These are phyloP conservation scores for Capronia coronata DNA, from an alignment of 2,329 filamentous ascomycete species.

Conservation along the genomic window DNA sequence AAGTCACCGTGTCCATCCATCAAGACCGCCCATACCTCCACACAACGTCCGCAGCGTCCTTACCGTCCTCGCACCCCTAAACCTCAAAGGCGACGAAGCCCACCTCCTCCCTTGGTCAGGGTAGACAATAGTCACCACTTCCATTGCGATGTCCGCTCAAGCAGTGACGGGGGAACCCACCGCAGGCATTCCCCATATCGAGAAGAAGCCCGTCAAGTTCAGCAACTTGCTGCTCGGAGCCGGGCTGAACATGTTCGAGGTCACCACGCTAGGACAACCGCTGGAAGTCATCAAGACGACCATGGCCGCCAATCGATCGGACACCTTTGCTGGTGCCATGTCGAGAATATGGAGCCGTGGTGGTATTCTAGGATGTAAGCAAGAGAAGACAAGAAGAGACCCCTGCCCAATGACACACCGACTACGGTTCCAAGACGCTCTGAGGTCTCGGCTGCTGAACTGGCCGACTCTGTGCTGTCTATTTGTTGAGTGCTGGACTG, in stretches of 20 bases:
- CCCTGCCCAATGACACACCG: no score
- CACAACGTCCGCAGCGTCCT: neutral
- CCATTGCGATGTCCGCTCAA: conserved; percentile 55
- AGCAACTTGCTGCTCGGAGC: conserved; percentile 94
- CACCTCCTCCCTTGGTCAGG: conserved; percentile 96
- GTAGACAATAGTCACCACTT: conserved; percentile 55
- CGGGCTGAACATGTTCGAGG: conserved; percentile 92
- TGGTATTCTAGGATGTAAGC: conserved; percentile 88
- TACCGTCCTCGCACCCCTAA: conserved; percentile 4
- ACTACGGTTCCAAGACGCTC: no score
- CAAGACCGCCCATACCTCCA: neutral
- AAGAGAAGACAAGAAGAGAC: neutral
- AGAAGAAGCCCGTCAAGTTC: conserved; percentile 99
- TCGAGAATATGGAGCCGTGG: conserved; percentile 87
- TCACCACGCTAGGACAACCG: conserved; percentile 68
- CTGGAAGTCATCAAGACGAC: conserved; percentile 99
- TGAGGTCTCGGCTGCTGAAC: no score
- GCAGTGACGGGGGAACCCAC: conserved; percentile 24
- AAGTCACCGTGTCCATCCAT: no score
- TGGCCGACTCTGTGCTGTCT: no score
- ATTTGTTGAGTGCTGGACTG: no score
- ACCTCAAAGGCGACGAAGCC: conserved; percentile 33
- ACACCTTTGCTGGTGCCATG: conserved; percentile 77
- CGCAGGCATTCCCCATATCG: conserved; percentile 48
- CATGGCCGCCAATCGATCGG: conserved; percentile 93